Evolutionary conservation across 2,329 filamentous ascomycete species (phyloP).

Genomic region (Xylariales sp.): DNA sequence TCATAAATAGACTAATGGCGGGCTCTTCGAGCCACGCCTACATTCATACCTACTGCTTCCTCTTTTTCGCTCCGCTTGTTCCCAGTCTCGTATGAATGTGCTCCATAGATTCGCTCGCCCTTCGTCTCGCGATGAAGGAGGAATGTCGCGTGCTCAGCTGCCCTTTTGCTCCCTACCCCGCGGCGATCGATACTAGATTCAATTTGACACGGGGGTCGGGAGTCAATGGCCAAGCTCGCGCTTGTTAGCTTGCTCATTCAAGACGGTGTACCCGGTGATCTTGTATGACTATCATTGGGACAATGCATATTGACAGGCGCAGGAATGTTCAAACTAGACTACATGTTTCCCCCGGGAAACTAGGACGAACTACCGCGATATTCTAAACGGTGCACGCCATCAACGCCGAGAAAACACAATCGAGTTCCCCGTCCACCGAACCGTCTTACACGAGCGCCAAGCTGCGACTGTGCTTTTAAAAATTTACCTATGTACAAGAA

Average conservation of each 20-base stretch:
- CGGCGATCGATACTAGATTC: not conserved
- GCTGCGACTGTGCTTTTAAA: not conserved
- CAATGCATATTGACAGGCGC: not conserved
- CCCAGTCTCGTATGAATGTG: not conserved
- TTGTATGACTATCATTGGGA: not conserved
- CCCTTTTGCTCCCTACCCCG: not conserved
- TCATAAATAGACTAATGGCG: constrained; percentile 30
- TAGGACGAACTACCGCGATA: not conserved
- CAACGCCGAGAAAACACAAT: not conserved
- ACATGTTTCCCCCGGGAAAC: not conserved
- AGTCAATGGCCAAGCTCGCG: not conserved
- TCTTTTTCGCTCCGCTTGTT: not conserved
- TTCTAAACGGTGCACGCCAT: not conserved
- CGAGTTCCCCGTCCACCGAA: not conserved
- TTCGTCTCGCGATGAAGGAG: not conserved
- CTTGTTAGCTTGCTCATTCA: not conserved
- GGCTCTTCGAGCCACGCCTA: constrained; percentile 9
- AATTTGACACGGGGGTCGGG: not conserved
- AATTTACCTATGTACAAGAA: no score
- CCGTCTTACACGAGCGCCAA: not conserved
- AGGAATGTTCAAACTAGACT: not conserved
- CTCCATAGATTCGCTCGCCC: not conserved
- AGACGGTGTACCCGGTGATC: not conserved
- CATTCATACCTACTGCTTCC: not conserved
- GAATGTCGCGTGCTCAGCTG: not conserved